Base-by-base conservation (phyloP, 2,329 filamentous ascomycete genomes). In the Fusarium robinianum region DNA sequence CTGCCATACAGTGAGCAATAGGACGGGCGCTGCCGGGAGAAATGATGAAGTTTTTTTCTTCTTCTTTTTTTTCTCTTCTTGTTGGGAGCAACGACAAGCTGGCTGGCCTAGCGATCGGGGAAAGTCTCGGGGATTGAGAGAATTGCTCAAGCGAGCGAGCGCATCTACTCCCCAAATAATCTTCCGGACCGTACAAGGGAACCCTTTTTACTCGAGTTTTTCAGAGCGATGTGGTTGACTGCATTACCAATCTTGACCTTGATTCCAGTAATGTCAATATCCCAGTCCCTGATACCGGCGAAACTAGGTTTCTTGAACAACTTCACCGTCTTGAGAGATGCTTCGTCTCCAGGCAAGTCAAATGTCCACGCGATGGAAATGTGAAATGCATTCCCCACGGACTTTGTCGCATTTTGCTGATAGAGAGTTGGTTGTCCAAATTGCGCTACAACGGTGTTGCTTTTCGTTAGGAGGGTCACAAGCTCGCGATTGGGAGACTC, bases 351-450 rank as follows among this genome's bases (percentile, higher is more conserved):
- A 1, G 81, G 83, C 27, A 72, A 64, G 8, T 73, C 67, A 50
- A 92, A 75, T 1, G 80, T 86, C 94, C 92, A 97, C 0, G 86
- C 94, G 42, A 99, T 81, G 31, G 90, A 96, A 47, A 97, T 72
- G 67, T 99, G 94, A 62, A 96, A 96, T 15, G 79, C 81, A 54
- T 33, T 50, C 22, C 55, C 63, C 23, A 53, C 63, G 6, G 49
- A 24, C 8, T 63, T 64, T 5, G 39, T 46, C 5, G 46, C 41
- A 18, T 36, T 51, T 38, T 57, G 57, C 41, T 71, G 66, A 66
- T 97, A 97, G 2, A 97, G 76, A 16, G 78, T 67, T 2, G 87
- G 84, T 62, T 95, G 88, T 0, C 74, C 74, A 64, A 84, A 86
- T 68, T 4, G 67, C 63, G 67, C 96, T 96, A 62, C 85, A 87